Base-by-base conservation (phyloP, 805 yeast genomes). In the Yamadazyma philogaea region DNA sequence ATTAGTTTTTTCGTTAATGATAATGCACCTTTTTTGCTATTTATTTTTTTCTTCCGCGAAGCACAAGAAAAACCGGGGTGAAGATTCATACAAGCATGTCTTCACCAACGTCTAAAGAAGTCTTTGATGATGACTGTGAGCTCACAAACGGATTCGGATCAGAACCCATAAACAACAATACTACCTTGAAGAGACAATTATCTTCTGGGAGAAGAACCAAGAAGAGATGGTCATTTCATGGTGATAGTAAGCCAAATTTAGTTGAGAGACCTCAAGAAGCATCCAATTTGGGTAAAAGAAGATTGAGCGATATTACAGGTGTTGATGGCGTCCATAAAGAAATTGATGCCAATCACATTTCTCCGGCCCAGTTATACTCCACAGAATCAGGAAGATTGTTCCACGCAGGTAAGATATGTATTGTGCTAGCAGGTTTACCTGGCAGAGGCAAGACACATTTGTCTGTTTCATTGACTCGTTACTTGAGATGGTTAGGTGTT, bases 401-500 rank as follows among this genome's bases (percentile, higher is more conserved):
- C 67, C 98, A 93, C 56, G 98, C 99, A 4, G 99, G 99, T 3
- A 86, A 87, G 54, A 81, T 93, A 34, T 80, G 95, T 53, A 84
- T 93, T 40, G 87, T 85, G 3, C 74, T 93, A 51, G 91, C 87
- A 4, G 99, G 99, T 0, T 72, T 90, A 46, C 98, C 99, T 2
- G 98, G 96, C 1, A 75, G 98, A 37, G 97, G 98, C 2, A 93
- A 93, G 60, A 93, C 99, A 1, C 88, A 89, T 59, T 72, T 91
- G 39, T 84, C 96, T 5, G 97, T 91, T 30, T 83, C 96, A 11
- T 73, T 93, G 49, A 88, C 96, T 3, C 77, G 99, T 45, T 93
- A 90, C 61, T 71, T 95, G 51, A 77, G 97, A 54, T 93, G 99
- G 99, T 70, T 93, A 34, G 99, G 99, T 4, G 98, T 93, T 16